Evolutionary conservation across 129 eudicot genomes (phyloP), one percentile per base, ranked within the genome.

Genomic region (Centrapalus pauciflorus): DNA sequence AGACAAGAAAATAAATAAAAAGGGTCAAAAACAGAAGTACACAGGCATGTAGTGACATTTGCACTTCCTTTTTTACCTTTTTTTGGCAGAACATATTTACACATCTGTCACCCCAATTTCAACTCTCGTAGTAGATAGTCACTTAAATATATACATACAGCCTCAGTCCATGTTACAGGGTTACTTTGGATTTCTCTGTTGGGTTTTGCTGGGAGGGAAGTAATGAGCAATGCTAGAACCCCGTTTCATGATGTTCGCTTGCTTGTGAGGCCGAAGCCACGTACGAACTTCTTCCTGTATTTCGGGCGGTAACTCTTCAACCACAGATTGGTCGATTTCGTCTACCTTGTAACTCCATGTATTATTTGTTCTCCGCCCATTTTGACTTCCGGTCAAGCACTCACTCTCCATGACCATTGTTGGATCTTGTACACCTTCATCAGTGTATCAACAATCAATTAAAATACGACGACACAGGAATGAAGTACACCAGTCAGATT

Each of bases 241-340:
- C 32, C 70, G 79, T 79, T 80, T 93, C 5, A 55, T 56, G 0
- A 57, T 60, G 48, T 69, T 84, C 38, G 80, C 71, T 50, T 74
- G 90, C 68, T 89, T 89, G 49, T 73, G 80, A 45, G 96, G 95
- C 61, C 76, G 86, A 26, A 89, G 57, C 86, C 81, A 82, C 6
- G 77, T 81, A 26, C 78, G 72, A 23, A 93, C 28, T 65, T 93
- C 96, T 73, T 81, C 84, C 64, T 80, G 98, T 55, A 93, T 86
- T 65, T 93, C 89, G 2, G 25, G 63, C 5, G 98, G 96, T 38
- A 93, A 83, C 72, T 93, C 95, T 4, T 84, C 74, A 46, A 93
- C 28, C 58, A 89, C 82, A 33, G 77, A 51, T 35, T 80, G 96
- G 67, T 93, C 99, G 35, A 93, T 93, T 68, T 89, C 96, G 69